Conservation (phyloP, 164 flowering plant species). For the Magnolia kwangsiensis region DNA sequence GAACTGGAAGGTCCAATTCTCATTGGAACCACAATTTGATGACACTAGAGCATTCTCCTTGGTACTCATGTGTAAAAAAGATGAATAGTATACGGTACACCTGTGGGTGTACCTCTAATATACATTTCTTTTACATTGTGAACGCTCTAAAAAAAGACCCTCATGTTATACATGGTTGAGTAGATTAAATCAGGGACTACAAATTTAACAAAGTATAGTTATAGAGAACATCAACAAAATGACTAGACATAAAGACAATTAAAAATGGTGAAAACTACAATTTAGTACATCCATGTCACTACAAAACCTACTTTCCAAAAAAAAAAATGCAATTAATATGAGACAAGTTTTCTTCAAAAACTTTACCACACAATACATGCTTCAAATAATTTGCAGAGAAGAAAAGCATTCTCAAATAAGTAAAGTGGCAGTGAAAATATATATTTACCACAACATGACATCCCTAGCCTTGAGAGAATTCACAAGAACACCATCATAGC, state of each 20-base stretch:
- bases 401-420: neutral
- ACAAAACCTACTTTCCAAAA: neutral
- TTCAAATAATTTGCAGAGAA: neutral
- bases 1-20: neutral
- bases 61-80: too few species aligned
- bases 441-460: conserved; percentile 53
- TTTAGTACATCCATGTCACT: neutral
- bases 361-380: neutral
- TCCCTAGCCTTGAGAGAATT: conserved; percentile 71
- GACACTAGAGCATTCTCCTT: too few species aligned
- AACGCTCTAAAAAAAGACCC: too few species aligned
- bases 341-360: neutral
- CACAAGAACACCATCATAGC: conserved; percentile 86
- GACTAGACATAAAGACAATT: neutral
- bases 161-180: neutral
- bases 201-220: too few species aligned
- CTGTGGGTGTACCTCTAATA: too few species aligned
- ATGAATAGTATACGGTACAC: too few species aligned
- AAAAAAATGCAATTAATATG: neutral
- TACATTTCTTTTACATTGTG: too few species aligned
- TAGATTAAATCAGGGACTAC: neutral
- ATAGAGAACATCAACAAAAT: too few species aligned
- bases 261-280: too few species aligned
- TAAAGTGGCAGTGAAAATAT: neutral
- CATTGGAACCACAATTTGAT: too few species aligned